phyloP scores from a whole-genome alignment of 495 filamentous ascomycete species.

The Talaromyces proteolyticus region DNA sequence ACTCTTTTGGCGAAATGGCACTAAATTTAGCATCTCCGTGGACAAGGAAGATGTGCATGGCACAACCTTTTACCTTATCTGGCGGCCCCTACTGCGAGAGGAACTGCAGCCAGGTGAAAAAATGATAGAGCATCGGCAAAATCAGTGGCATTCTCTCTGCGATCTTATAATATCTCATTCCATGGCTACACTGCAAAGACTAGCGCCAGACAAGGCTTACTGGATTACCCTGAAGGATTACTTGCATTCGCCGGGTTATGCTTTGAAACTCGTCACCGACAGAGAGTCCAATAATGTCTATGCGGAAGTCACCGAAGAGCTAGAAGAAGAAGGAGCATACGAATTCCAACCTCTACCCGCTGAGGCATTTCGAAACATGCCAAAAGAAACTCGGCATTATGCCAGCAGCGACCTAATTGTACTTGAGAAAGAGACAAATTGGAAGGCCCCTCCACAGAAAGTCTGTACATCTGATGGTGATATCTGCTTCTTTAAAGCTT shows the following conservation, averaged over 20 bases:
- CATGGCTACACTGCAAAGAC: not conserved
- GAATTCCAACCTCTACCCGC: not conserved
- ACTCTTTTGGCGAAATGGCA: not conserved
- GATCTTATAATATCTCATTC: slow-evolving; percentile 4
- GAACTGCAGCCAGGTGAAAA: not conserved
- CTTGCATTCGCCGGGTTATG: not conserved
- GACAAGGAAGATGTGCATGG: slow-evolving; percentile 1
- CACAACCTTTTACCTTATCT: not conserved
- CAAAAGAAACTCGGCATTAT: not conserved
- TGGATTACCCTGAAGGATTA: slow-evolving; percentile 2
- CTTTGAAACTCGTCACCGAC: slow-evolving; percentile 1
- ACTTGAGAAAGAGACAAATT: not conserved
- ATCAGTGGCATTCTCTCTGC: not conserved
- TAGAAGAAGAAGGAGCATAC: not conserved
- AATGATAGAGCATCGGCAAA: not conserved
- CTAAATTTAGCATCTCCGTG: not conserved
- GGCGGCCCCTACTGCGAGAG: not conserved
- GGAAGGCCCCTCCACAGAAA: slow-evolving; percentile 2
- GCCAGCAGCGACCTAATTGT: not conserved
- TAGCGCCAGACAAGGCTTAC: not conserved
- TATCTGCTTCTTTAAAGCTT: slow-evolving; percentile 1
- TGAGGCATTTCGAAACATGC: not conserved
- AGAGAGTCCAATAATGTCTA: not conserved
- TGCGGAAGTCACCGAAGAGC: slow-evolving; percentile 1
- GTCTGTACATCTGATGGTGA: not conserved